Conservation (phyloP, 2,329 filamentous ascomycete species). For the Calycina marina region DNA sequence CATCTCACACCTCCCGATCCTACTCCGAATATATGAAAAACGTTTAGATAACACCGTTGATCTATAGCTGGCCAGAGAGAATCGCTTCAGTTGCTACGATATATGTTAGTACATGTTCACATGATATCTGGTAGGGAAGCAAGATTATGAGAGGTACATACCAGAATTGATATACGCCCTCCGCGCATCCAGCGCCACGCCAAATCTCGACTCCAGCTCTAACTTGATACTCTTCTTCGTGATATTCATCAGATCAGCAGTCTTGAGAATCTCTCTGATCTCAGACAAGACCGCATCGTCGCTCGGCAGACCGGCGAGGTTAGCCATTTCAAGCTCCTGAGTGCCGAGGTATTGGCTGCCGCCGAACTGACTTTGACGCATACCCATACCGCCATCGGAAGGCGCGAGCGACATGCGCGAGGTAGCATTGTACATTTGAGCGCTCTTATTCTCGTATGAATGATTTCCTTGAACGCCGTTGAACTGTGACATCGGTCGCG, state of each 20-base stretch:
- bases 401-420: conserved; percentile 71
- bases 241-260: conserved; percentile 89
- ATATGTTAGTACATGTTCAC: conserved; percentile 5
- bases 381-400: conserved; percentile 34
- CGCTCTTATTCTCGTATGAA: conserved; percentile 21
- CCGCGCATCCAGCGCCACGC: conserved; percentile 71
- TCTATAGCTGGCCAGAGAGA: conserved; percentile 58
- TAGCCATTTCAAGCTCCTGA: conserved; percentile 59
- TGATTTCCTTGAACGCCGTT: conserved; percentile 11
- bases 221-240: conserved; percentile 97
- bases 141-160: conserved; percentile 38
- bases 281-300: conserved; percentile 86
- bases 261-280: conserved; percentile 84
- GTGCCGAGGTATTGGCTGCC: conserved; percentile 37
- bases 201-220: conserved; percentile 84
- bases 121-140: background rate
- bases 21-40: too few species aligned
- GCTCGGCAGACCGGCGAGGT: conserved; percentile 58
- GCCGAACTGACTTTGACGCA: conserved; percentile 26
- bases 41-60: too few species aligned
- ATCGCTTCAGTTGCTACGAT: conserved; percentile 58
- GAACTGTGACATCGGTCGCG: conserved; percentile 31
- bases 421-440: conserved; percentile 30
- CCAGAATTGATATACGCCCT: conserved; percentile 88
- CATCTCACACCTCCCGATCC: too few species aligned